Evolutionary conservation across 345 rosid species (phyloP).

Genomic region (Eucalyptus regnans): DNA sequence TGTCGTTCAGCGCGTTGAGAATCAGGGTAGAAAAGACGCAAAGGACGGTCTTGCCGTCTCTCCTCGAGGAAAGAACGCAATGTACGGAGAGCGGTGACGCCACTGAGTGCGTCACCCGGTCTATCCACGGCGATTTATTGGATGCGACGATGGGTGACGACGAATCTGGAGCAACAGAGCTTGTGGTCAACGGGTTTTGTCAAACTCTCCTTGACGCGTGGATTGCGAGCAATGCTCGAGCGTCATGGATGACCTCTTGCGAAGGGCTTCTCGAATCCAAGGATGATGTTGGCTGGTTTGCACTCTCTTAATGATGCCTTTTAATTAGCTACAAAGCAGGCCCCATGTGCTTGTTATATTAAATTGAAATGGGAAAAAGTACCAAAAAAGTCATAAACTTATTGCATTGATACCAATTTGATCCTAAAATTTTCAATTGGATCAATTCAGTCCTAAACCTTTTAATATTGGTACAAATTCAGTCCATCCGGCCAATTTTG

Average conservation of each 20-base stretch:
- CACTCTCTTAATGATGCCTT: neutral
- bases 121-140: neutral
- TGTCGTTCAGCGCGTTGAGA: neutral
- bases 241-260: neutral
- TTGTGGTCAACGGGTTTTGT: neutral
- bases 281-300: neutral
- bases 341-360: neutral
- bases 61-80: neutral
- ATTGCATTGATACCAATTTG: too few species aligned
- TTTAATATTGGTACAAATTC: too few species aligned
- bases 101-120: neutral
- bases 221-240: neutral
- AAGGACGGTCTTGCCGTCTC: neutral
- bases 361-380: neutral
- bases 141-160: neutral
- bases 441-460: too few species aligned
- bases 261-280: neutral
- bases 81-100: neutral
- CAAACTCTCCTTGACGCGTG: neutral
- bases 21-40: too few species aligned
- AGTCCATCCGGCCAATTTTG: too few species aligned
- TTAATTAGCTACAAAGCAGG: neutral
- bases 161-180: too few species aligned
- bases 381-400: too few species aligned
- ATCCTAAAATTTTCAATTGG: too few species aligned